These are phyloP conservation scores for Pisolithus orientalis DNA, from an alignment of 768 basidiomycete genomes.

Conservation along the genomic window DNA sequence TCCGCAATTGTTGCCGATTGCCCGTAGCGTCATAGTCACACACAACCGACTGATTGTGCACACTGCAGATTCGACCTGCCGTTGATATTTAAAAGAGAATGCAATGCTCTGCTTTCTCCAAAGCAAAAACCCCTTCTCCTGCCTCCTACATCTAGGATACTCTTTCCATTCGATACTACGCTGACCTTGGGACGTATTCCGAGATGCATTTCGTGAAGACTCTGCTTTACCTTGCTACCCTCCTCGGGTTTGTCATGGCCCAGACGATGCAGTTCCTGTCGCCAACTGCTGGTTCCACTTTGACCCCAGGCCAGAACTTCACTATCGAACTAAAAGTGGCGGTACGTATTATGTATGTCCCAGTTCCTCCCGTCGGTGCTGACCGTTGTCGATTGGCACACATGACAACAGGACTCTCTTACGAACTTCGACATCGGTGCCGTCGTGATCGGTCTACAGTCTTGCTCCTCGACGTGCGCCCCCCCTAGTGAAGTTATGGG, in stretches of 20 bases:
- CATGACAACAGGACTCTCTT: conserved; percentile 9
- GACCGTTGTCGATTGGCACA: background rate
- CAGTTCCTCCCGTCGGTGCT: background rate
- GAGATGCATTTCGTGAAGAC: conserved; percentile 14
- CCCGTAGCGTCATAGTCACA: no score
- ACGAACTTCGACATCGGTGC: conserved; percentile 22
- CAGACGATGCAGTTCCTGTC: conserved; percentile 8
- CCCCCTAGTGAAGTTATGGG: conserved; percentile 22
- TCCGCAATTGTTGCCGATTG: no score
- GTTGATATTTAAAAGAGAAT: no score
- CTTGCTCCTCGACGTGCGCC: conserved; percentile 19
- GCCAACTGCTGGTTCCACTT: conserved; percentile 6
- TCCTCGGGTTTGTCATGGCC: conserved; percentile 10
- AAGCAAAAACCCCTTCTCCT: background rate
- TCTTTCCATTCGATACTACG: background rate
- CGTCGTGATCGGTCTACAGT: conserved; percentile 26
- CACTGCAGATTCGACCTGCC: no score
- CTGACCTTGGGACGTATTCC: background rate
- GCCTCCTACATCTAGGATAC: no score
- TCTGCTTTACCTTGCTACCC: conserved; percentile 8
- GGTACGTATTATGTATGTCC: conserved; percentile 1
- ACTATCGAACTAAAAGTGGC: conserved; percentile 15
- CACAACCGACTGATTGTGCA: no score
- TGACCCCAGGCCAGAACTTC: conserved; percentile 5
- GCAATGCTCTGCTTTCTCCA: no score